Conservation (phyloP, 2,329 filamentous ascomycete species). For the Claviceps humidiphila region DNA sequence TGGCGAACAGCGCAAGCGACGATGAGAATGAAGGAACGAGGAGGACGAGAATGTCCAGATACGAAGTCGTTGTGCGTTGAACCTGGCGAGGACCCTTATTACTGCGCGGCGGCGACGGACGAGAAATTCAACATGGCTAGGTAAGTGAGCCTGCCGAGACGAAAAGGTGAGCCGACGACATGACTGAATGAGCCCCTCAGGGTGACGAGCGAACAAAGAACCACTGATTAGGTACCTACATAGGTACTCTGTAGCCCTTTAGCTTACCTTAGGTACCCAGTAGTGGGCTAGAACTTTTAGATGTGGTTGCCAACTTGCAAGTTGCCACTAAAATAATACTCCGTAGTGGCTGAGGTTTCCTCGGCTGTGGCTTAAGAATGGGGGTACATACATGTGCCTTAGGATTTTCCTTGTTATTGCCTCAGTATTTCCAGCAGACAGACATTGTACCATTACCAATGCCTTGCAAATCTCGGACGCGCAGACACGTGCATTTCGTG, state of each 20-base stretch:
- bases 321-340: too few species aligned
- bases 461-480: too few species aligned
- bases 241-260: too few species aligned
- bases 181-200: constrained; percentile 9
- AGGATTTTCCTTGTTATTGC: too few species aligned
- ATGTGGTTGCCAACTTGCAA: too few species aligned
- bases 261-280: too few species aligned
- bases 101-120: not conserved
- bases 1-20: constrained; percentile 7
- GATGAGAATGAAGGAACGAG: not conserved
- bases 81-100: not conserved
- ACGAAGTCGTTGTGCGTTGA: not conserved
- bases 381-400: not conserved
- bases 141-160: constrained; percentile 6
- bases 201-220: constrained; percentile 6
- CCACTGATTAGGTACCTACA: not conserved
- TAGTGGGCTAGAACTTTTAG: not conserved
- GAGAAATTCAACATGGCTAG: not conserved
- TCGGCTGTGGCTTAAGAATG: constrained; percentile 6
- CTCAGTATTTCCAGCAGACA: too few species aligned
- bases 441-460: too few species aligned
- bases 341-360: constrained; percentile 7
- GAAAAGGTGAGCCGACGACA: constrained; percentile 7
- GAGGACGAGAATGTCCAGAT: not conserved
- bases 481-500: too few species aligned